phyloP scores from a whole-genome alignment of 208 protist species.

The Vickermania ingenoplastis region DNA sequence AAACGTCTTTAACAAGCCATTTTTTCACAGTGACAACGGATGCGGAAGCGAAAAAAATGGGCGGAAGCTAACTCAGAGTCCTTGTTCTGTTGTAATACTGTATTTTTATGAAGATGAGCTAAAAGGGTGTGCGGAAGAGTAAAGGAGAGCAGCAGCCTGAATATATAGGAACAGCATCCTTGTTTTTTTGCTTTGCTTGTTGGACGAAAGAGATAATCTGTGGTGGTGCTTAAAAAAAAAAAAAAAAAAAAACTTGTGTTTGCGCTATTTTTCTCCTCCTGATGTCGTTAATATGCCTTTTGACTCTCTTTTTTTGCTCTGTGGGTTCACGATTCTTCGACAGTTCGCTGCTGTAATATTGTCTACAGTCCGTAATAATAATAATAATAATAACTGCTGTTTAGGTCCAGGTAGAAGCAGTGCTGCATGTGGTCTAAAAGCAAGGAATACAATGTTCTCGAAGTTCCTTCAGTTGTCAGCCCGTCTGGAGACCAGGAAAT shows the following conservation, averaged over 20 bases:
- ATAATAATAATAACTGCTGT: neutral
- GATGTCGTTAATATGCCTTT: neutral
- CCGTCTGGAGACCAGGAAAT: neutral
- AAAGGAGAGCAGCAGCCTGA: too few species aligned
- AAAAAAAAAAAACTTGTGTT: neutral
- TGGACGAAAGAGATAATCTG: neutral
- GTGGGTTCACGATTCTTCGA: neutral
- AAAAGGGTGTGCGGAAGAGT: too few species aligned
- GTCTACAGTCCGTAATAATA: neutral
- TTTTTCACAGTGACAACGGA: too few species aligned
- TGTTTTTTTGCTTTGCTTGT: neutral
- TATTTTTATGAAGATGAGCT: too few species aligned
- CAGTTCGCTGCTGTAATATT: neutral
- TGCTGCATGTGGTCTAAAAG: constrained; percentile 1
- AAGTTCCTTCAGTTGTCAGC: constrained; percentile 6
- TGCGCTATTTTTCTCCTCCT: neutral
- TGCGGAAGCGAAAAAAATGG: too few species aligned
- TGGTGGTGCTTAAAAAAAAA: too few species aligned
- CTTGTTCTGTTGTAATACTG: too few species aligned
- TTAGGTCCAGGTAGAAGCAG: too few species aligned
- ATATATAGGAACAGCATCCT: too few species aligned
- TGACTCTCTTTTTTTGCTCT: neutral
- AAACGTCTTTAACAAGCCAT: too few species aligned
- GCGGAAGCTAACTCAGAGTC: too few species aligned
- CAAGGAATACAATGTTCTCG: neutral